phyloP scores from a whole-genome alignment of 352 stramenopile genomes.

The Achlya hypogyna region DNA sequence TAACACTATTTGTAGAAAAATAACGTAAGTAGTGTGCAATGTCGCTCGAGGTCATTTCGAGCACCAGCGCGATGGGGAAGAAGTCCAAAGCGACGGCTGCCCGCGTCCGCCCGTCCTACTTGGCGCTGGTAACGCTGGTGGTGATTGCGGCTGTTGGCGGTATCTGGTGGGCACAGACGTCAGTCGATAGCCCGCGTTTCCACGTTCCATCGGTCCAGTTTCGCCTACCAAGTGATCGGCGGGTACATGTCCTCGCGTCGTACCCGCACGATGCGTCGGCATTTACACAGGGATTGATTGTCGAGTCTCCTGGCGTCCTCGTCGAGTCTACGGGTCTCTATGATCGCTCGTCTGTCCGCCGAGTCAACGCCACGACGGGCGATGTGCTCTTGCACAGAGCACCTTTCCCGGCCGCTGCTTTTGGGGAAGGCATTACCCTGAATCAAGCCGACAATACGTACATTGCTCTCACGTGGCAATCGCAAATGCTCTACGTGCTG shows the following conservation, averaged over 20 bases:
- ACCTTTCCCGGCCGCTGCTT: conserved; percentile 48
- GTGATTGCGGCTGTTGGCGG: background rate
- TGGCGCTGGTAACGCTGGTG: background rate
- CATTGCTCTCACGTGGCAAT: conserved; percentile 90
- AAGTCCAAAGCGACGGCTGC: background rate
- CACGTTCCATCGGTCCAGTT: background rate
- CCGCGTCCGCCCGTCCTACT: background rate
- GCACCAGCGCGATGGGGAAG: background rate
- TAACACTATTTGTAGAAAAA: background rate
- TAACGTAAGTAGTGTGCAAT: background rate
- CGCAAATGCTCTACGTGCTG: conserved; percentile 83
- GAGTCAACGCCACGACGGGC: conserved; percentile 80
- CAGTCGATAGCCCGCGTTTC: background rate
- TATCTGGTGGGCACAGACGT: background rate
- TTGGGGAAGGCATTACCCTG: conserved; percentile 88
- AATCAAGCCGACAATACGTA: conserved; percentile 49
- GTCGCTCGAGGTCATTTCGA: background rate
- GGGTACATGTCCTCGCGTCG: conserved; percentile 49
- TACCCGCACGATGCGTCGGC: conserved; percentile 72
- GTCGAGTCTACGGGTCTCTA: conserved; percentile 89
- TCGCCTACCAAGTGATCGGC: conserved; percentile 21
- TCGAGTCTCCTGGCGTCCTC: conserved; percentile 66
- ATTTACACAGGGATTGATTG: conserved; percentile 81
- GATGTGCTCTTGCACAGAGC: conserved; percentile 57
- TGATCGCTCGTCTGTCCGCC: conserved; percentile 76